These are phyloP conservation scores for Arthroderma sp. DNA, from an alignment of 2,329 filamentous ascomycete species.

Conservation along the genomic window DNA sequence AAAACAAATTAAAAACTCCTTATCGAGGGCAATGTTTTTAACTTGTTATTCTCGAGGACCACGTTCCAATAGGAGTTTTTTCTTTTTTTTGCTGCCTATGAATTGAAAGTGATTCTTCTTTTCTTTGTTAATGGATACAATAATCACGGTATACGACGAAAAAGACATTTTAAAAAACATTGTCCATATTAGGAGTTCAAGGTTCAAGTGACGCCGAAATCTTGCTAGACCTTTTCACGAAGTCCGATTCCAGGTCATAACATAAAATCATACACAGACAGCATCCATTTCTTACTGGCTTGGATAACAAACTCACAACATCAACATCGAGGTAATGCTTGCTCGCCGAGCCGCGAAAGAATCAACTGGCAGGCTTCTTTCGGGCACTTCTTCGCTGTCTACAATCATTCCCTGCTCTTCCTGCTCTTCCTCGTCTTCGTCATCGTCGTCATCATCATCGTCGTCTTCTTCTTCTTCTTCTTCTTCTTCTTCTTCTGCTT, in stretches of 20 bases:
- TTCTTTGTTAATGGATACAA: background rate
- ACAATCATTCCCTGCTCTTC: too few species aligned
- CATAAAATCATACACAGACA: background rate
- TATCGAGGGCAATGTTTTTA: background rate
- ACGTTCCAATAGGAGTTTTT: background rate
- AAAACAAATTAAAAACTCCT: background rate
- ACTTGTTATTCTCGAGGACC: background rate
- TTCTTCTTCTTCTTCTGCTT: background rate
- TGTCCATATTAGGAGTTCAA: background rate
- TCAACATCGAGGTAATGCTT: background rate
- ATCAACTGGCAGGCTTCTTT: background rate
- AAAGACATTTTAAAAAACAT: background rate
- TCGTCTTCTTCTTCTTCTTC: too few species aligned
- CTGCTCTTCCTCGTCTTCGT: too few species aligned
- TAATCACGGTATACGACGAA: background rate
- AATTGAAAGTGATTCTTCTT: background rate
- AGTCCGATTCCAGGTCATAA: too few species aligned
- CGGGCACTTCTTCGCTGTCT: background rate
- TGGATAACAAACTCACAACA: background rate
- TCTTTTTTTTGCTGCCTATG: background rate
- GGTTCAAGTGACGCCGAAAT: background rate
- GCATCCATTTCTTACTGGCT: background rate
- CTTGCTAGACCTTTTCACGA: too few species aligned
- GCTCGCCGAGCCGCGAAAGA: background rate
- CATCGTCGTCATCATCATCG: too few species aligned